Evolutionary conservation across 2,329 filamentous ascomycete genomes (phyloP).

Genomic region (Aureobasidium mangrovei): DNA sequence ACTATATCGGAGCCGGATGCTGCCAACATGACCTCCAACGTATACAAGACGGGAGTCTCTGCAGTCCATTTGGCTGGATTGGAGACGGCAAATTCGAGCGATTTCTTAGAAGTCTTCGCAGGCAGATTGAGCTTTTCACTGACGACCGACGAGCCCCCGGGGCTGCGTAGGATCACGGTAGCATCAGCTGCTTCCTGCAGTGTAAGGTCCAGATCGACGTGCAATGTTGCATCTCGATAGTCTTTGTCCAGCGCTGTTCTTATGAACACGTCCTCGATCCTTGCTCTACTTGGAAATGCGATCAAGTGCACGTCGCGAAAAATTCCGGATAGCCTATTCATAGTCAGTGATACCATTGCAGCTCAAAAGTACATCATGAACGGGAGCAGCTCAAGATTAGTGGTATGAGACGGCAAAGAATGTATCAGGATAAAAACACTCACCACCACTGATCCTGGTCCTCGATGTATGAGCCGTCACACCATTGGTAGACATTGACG

Average conservation of each 20-base stretch:
- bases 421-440: too few species aligned
- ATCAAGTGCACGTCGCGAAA: slow-evolving; percentile 59
- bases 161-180: not conserved
- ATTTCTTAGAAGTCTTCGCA: not conserved
- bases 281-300: slow-evolving; percentile 42
- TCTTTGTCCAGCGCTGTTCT: slow-evolving; percentile 44
- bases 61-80: slow-evolving; percentile 61
- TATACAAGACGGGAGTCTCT: slow-evolving; percentile 55
- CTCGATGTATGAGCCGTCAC: slow-evolving; percentile 60
- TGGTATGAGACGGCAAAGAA: too few species aligned
- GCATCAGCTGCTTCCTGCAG: slow-evolving; percentile 26
- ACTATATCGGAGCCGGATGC: slow-evolving; percentile 24
- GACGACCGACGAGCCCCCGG: not conserved
- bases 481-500: slow-evolving; percentile 63
- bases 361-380: too few species aligned
- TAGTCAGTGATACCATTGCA: too few species aligned
- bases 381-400: too few species aligned
- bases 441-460: slow-evolving; percentile 38
- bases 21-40: slow-evolving; percentile 29
- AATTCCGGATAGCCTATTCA: slow-evolving; percentile 35
- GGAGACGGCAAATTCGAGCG: slow-evolving; percentile 29
- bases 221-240: slow-evolving; percentile 44
- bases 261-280: slow-evolving; percentile 53
- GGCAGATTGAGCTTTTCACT: slow-evolving; percentile 27
- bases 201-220: slow-evolving; percentile 37